Conservation (phyloP, 306 rosid species). For the Cucumis sativus region DNA sequence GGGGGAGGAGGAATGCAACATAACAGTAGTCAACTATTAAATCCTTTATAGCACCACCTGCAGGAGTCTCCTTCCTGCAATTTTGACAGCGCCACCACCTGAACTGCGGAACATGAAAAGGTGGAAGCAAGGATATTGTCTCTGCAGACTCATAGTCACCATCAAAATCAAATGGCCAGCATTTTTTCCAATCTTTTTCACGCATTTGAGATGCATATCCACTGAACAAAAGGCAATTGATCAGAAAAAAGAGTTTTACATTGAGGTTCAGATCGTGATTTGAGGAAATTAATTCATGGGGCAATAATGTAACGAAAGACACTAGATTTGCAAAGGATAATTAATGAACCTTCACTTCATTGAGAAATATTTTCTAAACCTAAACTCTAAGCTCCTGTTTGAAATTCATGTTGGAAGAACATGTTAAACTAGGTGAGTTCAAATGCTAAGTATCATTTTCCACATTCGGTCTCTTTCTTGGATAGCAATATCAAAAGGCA, state of each 20-base stretch:
- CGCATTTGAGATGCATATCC: conserved; percentile 75
- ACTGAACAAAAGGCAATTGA: conserved; percentile 24
- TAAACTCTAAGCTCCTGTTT: not conserved
- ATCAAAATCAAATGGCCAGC: conserved; percentile 69
- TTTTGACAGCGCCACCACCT: conserved; percentile 39
- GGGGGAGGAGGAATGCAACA: not conserved
- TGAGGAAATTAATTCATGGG: not conserved
- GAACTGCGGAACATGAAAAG: conserved; percentile 35
- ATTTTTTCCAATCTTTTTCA: conserved; percentile 59
- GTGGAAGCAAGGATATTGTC: conserved; percentile 37
- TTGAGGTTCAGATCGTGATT: not conserved
- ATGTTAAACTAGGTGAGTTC: not conserved
- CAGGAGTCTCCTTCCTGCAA: conserved; percentile 27
- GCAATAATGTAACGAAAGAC: not conserved
- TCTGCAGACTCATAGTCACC: conserved; percentile 25
- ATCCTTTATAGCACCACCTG: conserved; percentile 20
- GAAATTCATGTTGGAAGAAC: not conserved
- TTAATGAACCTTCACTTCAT: not conserved
- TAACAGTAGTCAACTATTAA: conserved; percentile 6
- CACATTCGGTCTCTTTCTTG: not conserved
- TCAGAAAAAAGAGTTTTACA: not conserved
- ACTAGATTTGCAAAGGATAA: not conserved
- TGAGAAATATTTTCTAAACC: not conserved
- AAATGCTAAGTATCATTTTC: not conserved
- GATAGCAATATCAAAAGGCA: not conserved